Evolutionary conservation across 805 yeast species (phyloP).

Genomic region (Candida rishiriensis): DNA sequence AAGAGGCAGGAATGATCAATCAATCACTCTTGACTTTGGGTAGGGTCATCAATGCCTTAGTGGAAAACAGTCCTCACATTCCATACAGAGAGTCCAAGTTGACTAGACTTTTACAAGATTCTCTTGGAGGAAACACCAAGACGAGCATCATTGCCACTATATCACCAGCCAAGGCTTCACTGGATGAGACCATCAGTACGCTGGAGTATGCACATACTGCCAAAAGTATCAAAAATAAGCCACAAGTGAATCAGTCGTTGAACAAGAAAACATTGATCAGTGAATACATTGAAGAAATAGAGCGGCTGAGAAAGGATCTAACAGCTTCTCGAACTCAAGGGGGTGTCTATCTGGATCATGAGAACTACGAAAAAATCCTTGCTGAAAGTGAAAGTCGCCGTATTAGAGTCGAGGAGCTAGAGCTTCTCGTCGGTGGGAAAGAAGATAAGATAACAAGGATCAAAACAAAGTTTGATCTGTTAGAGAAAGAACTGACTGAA

Average conservation of each 20-base stretch:
- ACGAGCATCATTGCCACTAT: conserved; percentile 85
- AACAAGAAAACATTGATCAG: conserved; percentile 51
- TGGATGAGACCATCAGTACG: conserved; percentile 83
- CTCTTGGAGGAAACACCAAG: conserved; percentile 83
- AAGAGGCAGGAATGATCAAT: conserved; percentile 87
- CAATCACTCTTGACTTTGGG: conserved; percentile 81
- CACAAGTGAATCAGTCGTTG: conserved; percentile 61
- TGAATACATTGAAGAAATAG: conserved; percentile 51
- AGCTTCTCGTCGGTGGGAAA: conserved; percentile 40
- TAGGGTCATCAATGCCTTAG: conserved; percentile 70
- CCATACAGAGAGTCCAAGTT: conserved; percentile 85
- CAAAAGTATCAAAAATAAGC: conserved; percentile 68
- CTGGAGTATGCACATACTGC: conserved; percentile 87
- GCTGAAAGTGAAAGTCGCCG: conserved; percentile 47
- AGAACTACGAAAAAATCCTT: conserved; percentile 37
- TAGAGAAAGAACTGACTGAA: conserved; percentile 10
- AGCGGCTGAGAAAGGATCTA: conserved; percentile 55
- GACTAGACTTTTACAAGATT: conserved; percentile 73
- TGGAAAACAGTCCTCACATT: conserved; percentile 59
- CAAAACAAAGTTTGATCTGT: conserved; percentile 35
- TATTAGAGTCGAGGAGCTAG: conserved; percentile 47
- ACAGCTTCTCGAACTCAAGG: conserved; percentile 59
- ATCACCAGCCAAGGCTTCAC: conserved; percentile 71
- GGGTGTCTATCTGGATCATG: conserved; percentile 59
- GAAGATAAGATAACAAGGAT: conserved; percentile 42